Conservation (phyloP, 179 eudicot species). For the Drosera spatulata region DNA sequence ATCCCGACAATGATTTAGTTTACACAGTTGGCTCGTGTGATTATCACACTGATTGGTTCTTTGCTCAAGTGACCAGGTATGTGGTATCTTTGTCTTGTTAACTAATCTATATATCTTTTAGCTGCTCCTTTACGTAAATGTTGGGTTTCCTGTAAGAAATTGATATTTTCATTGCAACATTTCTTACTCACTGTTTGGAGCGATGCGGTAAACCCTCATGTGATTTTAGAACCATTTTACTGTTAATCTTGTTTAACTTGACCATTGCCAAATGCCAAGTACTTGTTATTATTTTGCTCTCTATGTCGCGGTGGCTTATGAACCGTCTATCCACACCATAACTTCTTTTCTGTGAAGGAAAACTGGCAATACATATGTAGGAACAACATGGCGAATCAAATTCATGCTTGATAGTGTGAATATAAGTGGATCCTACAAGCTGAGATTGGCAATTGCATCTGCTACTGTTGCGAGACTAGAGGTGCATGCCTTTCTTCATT, state of each 20-base stretch:
- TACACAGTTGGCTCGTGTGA: conserved; percentile 60
- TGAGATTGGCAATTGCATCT: conserved; percentile 81
- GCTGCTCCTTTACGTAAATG: background rate
- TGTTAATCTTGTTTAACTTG: too few relatives aligned
- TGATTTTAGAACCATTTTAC: background rate
- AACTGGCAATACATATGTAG: conserved; percentile 40
- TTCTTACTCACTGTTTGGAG: too few relatives aligned
- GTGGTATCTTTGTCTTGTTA: background rate
- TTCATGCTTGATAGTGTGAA: conserved; percentile 44
- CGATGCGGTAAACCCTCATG: background rate
- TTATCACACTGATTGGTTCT: conserved; percentile 80
- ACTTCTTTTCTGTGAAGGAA: conserved; percentile 28
- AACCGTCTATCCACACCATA: background rate
- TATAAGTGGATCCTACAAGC: conserved; percentile 35
- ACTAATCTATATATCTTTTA: background rate
- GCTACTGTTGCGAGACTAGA: conserved; percentile 67
- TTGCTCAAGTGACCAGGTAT: conserved; percentile 80
- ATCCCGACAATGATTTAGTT: conserved; percentile 68
- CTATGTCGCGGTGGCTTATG: background rate
- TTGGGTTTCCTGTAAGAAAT: background rate
- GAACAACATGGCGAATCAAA: conserved; percentile 88
- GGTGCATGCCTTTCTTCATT: conserved; percentile 17
- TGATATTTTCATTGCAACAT: background rate
- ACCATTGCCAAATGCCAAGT: background rate
- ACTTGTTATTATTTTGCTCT: background rate